Evolutionary conservation across 352 stramenopile genomes (phyloP), one percentile per base, ranked within the genome.

Genomic region (Globisporangium ultimum): DNA sequence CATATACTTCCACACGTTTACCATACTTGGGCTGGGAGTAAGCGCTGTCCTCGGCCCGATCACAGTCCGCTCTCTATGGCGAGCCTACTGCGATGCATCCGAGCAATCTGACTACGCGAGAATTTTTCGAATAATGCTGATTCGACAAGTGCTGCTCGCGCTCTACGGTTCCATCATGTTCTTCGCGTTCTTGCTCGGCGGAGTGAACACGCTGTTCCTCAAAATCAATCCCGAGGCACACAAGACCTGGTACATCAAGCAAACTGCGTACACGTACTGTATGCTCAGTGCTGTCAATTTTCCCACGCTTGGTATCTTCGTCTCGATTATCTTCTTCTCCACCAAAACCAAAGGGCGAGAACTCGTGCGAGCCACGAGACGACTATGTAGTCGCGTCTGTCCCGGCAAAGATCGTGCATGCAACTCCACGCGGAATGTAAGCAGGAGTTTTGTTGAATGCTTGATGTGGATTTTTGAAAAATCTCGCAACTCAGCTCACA

Each of bases 1-100:
- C 6, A 42, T 76, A 2, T 72, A 70, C 52, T 76, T 72, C 32
- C 64, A 72, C 48, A 70, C 61, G 22, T 72, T 76, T 52, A 76
- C 64, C 14, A 32, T 72, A 57, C 50, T 60, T 41, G 49, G 62
- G n/a, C 48, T 72, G 21, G 59, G 58, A 14, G 53, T 68, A 46
- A 48, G 49, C 17, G 47, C 72, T 24, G 61, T 49, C 2, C 53
- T 68, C 13, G 63, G 63, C 1, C 59, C 59, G 2, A 42, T 47
- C 22, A 74, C 56, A 11, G 48, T 66, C 2, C 28, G 48, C 14
- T 61, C 62, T 15, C 60, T 74, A 5, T 71, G 63, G 63, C 64
- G 62, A 40, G 67, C 67, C 9, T 71, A 64, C 48, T 52, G 54
- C 21, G 34, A 55, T 13, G 53, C 62, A 3, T 62, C 46, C 0